Conservation (phyloP, 441 rosid genomes). For the Pelargonium myrrhifolium region DNA sequence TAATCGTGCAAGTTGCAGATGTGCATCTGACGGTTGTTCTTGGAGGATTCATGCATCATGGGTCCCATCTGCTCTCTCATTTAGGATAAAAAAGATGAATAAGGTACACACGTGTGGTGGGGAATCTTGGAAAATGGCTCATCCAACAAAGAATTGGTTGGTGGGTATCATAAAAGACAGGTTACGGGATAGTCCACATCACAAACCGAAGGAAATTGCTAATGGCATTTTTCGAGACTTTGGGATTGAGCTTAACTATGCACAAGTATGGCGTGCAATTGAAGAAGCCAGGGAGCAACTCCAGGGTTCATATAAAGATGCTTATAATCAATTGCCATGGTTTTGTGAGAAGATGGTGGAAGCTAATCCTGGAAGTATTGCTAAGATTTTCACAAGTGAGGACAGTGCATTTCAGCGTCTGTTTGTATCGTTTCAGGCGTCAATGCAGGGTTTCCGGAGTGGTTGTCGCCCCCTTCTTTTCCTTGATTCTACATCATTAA, state of each 20-base stretch:
- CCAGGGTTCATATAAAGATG: constrained; percentile 72
- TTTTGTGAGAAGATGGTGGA: constrained; percentile 54
- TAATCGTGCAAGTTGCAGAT: constrained; percentile 66
- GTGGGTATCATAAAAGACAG: constrained; percentile 75
- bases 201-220: constrained; percentile 76
- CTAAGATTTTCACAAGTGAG: constrained; percentile 45
- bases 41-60: constrained; percentile 83
- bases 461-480: constrained; percentile 86
- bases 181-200: constrained; percentile 63
- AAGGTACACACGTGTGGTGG: constrained; percentile 66
- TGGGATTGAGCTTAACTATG: constrained; percentile 66
- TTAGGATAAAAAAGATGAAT: constrained; percentile 60
- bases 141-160: constrained; percentile 78
- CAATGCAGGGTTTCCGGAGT: constrained; percentile 56
- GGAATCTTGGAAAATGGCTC: constrained; percentile 75
- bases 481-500: constrained; percentile 61
- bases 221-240: constrained; percentile 57
- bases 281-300: constrained; percentile 84
- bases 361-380: constrained; percentile 69
- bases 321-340: constrained; percentile 62
- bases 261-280: constrained; percentile 80
- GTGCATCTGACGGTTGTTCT: constrained; percentile 64
- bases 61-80: constrained; percentile 62
- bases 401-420: constrained; percentile 65
- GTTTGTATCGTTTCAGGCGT: constrained; percentile 60